Conservation (phyloP, 306 rosid species). For the Lupinus albus region DNA sequence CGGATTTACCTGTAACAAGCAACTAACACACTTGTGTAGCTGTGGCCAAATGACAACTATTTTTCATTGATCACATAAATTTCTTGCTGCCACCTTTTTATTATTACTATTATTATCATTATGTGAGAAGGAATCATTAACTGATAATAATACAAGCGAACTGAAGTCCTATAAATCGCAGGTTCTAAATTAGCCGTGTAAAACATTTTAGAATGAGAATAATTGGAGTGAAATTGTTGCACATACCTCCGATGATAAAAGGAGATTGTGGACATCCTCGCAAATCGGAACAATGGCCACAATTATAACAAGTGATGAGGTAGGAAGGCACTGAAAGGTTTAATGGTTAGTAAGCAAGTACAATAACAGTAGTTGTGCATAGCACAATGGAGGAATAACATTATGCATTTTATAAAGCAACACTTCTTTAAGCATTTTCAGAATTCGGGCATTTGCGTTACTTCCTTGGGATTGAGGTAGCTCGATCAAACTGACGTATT, state of each 20-base stretch:
- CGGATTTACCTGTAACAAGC: slow-evolving; percentile 20
- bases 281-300: slow-evolving; percentile 83
- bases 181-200: slow-evolving; percentile 11
- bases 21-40: not conserved
- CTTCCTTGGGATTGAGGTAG: too few species aligned
- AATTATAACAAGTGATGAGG: slow-evolving; percentile 69
- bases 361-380: slow-evolving; percentile 18
- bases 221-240: slow-evolving; percentile 1
- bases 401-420: not conserved
- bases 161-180: slow-evolving; percentile 20
- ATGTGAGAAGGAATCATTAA: slow-evolving; percentile 17
- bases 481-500: too few species aligned
- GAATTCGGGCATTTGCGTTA: too few species aligned
- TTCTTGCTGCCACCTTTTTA: not conserved
- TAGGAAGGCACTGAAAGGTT: slow-evolving; percentile 81
- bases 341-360: not conserved
- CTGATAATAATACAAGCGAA: not conserved
- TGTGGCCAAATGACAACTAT: not conserved
- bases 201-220: slow-evolving; percentile 20
- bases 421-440: too few species aligned
- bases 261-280: slow-evolving; percentile 90
- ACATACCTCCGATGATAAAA: slow-evolving; percentile 68
- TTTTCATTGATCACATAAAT: not conserved
- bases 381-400: not conserved
- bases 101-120: not conserved